Conservation (phyloP, 192 early-diverging fungal species). For the Coemansia sp. region DNA sequence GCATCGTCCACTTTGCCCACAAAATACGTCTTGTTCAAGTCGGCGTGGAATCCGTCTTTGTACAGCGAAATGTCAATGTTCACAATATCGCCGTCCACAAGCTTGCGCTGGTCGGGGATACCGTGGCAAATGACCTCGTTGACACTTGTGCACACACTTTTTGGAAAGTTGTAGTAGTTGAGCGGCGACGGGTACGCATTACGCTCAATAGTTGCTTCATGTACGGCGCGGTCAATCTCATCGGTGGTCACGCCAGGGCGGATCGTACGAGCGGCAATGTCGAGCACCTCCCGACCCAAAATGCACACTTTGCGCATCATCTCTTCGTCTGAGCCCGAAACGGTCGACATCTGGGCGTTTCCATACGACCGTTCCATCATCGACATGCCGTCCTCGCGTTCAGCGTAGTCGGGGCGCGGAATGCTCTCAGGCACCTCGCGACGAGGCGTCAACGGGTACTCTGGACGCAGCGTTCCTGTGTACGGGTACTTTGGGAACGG, state of each 20-base stretch:
- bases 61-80: conserved; percentile 92
- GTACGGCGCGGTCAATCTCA: conserved; percentile 93
- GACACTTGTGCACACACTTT: conserved; percentile 89
- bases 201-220: conserved; percentile 91
- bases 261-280: conserved; percentile 77
- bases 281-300: conserved; percentile 86
- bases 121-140: conserved; percentile 98
- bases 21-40: conserved; percentile 89
- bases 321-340: conserved; percentile 73
- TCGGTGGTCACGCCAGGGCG: conserved; percentile 88
- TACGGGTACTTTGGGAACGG: conserved; percentile 64
- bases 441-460: conserved; percentile 72
- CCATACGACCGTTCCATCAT: conserved; percentile 71
- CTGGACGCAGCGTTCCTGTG: conserved; percentile 68
- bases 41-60: conserved; percentile 92
- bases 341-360: conserved; percentile 68
- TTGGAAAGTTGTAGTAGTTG: conserved; percentile 95
- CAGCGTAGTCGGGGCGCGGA: conserved; percentile 70
- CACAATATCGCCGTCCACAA: conserved; percentile 94
- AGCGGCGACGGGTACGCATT: conserved; percentile 93
- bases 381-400: conserved; percentile 63
- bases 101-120: conserved; percentile 90
- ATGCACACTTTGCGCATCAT: conserved; percentile 77
- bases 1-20: conserved; percentile 85
- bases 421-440: conserved; percentile 69